phyloP scores from a whole-genome alignment of 2,329 filamentous ascomycete species.

The Calonectria honghensis region DNA sequence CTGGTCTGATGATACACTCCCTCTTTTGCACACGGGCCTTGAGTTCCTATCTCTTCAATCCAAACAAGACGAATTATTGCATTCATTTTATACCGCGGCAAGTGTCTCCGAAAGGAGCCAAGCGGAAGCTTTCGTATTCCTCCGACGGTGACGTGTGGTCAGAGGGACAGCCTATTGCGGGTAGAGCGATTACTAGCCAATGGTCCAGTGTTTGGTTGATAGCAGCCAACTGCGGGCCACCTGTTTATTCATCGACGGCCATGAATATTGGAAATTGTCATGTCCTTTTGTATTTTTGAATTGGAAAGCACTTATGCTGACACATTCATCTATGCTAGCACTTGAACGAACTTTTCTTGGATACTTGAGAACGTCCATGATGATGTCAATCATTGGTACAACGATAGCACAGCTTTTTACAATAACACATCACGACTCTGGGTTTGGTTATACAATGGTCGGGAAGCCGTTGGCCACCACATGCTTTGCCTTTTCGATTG shows the following conservation, averaged over 20 bases:
- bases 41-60: background rate
- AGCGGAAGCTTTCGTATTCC: background rate
- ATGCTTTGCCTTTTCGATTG: conserved; percentile 64
- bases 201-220: background rate
- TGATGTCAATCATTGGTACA: conserved; percentile 80
- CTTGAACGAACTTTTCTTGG: conserved; percentile 84
- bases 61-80: too few species aligned
- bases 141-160: background rate
- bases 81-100: background rate
- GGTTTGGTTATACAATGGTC: conserved; percentile 76
- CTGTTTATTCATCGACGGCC: background rate
- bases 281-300: background rate
- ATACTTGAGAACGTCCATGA: conserved; percentile 82
- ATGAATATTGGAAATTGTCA: background rate
- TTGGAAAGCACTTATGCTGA: conserved; percentile 19
- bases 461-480: conserved; percentile 74
- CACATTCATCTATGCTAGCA: conserved; percentile 65
- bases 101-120: background rate
- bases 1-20: conserved; percentile 14
- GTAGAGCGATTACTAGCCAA: background rate
- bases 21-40: conserved; percentile 9
- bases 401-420: conserved; percentile 81
- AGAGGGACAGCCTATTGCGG: background rate
- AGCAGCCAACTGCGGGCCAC: background rate
- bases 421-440: conserved; percentile 62